Evolutionary conservation across 1,139 yeast species (phyloP), one percentile per base, ranked within the genome.

Genomic region (Petasospora rhodanensis): DNA sequence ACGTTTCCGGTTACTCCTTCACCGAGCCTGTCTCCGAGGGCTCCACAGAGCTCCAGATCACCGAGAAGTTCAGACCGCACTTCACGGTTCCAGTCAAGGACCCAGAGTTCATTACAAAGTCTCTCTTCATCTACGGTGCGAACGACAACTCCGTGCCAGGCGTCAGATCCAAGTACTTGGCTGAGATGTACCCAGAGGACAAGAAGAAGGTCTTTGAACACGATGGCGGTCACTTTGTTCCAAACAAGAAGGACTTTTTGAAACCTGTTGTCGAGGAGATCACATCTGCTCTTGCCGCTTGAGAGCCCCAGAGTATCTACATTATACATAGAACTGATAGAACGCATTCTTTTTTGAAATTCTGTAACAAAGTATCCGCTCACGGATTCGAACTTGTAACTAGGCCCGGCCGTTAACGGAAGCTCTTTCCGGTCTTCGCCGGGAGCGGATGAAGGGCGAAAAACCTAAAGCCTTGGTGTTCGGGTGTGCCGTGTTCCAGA

Each of bases 211-310:
- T 75, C 6, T 66, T 75, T 45, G 79, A 74, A 47, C 93, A 82
- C 53, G 91, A 87, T 9, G 91, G 93, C 43, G 91, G 93, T 1
- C 93, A 82, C 54, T 80, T 79, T 62, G 87, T 81, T 28, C 93
- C 91, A 21, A 81, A 80, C 58, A 78, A 83, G 23, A 79, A 77
- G 55, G 73, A 66, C 40, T 58, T 70, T 41, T 46, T 70, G 26
- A 65, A 57, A 42, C 67, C 67, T 2, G 46, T 63, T 14, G 67
- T 62, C 10, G 66, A 60, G 23, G 57, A 55, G 31, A 59, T 64
- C 28, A 48, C 47, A 14, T 30, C 44, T 6, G 46, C 52, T 17
- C 29, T 54, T 22, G 44, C 32, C 10, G 24, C 16, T 18, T 26
- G 26, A 16, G 16, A 18, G 10, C 19, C 9, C 19, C 19, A 18